Conservation (phyloP, 345 rosid genomes). For the Syzygium oleosum region DNA sequence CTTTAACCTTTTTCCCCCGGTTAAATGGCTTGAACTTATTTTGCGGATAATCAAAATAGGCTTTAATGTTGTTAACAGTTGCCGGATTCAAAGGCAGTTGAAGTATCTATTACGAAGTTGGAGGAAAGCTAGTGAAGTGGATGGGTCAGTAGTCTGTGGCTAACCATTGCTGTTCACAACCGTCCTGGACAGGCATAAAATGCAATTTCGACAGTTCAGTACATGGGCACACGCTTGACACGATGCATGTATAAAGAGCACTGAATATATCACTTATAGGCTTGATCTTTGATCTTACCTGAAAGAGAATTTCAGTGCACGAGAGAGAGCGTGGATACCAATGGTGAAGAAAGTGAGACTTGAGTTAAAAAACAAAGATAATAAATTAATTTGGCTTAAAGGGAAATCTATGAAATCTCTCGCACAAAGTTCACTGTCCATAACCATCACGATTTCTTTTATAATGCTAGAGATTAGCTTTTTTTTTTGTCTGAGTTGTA, state of each 20-base stretch:
- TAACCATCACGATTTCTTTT: too few relatives aligned
- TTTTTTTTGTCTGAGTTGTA: too few relatives aligned
- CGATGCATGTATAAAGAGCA: neutral
- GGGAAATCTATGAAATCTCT: neutral
- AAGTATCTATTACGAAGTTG: neutral
- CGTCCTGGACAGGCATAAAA: neutral
- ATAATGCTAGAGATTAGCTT: neutral
- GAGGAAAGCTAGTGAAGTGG: neutral
- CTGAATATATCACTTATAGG: neutral
- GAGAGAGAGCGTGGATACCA: neutral
- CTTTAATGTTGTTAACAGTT: neutral
- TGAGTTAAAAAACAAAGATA: too few relatives aligned
- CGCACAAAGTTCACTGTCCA: neutral
- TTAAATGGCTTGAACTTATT: neutral
- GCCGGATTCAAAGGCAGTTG: neutral
- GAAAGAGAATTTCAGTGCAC: neutral
- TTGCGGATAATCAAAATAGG: neutral
- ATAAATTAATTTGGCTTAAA: neutral
- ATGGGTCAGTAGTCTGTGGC: neutral
- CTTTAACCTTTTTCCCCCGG: too few relatives aligned
- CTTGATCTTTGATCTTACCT: neutral
- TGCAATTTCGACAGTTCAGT: neutral
- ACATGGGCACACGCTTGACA: neutral
- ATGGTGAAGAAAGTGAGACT: neutral
- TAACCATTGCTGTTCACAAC: neutral